Percentiles rank a stretch among this genome's conserved stretches.
These are phyloP conservation scores for Phytophthora sojae DNA, from an alignment of 352 stramenopile species.

Conservation along the genomic window DNA sequence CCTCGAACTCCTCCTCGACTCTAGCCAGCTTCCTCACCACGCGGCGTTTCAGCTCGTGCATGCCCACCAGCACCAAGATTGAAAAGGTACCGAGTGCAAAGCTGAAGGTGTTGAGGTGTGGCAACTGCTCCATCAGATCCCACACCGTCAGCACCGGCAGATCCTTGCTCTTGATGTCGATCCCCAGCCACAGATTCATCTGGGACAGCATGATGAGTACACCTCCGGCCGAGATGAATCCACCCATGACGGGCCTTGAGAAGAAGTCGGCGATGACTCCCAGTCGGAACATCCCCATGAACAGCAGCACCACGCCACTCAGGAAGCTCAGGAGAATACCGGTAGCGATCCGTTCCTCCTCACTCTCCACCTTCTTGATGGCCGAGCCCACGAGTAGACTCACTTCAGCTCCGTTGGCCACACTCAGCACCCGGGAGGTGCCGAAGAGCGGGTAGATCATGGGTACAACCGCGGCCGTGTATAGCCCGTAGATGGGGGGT, in stretches of 20 bases:
- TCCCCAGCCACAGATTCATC: conserved; percentile 61
- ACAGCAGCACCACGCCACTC: conserved; percentile 61
- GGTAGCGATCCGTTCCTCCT: conserved; percentile 66
- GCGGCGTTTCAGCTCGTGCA: conserved; percentile 44
- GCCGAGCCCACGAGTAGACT: conserved; percentile 71
- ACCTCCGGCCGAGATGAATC: conserved; percentile 69
- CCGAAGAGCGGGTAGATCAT: conserved; percentile 81
- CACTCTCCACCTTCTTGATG: conserved; percentile 55
- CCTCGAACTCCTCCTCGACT: conserved; percentile 48
- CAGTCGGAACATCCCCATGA: conserved; percentile 65
- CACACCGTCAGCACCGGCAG: conserved; percentile 65
- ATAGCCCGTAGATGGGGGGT: conserved; percentile 72
- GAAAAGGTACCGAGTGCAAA: conserved; percentile 57
- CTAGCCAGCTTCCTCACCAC: conserved; percentile 50
- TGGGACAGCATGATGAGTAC: conserved; percentile 80
- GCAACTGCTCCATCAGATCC: conserved; percentile 57
- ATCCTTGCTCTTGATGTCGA: conserved; percentile 55
- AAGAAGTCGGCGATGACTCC: conserved; percentile 77
- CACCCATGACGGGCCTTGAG: conserved; percentile 76
- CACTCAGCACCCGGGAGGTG: conserved; percentile 64
- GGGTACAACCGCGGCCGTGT: conserved; percentile 72
- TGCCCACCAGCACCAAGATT: conserved; percentile 55
- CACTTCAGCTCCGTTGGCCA: conserved; percentile 74
- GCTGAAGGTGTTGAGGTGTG: conserved; percentile 61
- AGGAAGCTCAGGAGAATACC: conserved; percentile 82